Base-by-base conservation (phyloP, 1,284 basidiomycete species). In the Heterobasidion parviporum region DNA sequence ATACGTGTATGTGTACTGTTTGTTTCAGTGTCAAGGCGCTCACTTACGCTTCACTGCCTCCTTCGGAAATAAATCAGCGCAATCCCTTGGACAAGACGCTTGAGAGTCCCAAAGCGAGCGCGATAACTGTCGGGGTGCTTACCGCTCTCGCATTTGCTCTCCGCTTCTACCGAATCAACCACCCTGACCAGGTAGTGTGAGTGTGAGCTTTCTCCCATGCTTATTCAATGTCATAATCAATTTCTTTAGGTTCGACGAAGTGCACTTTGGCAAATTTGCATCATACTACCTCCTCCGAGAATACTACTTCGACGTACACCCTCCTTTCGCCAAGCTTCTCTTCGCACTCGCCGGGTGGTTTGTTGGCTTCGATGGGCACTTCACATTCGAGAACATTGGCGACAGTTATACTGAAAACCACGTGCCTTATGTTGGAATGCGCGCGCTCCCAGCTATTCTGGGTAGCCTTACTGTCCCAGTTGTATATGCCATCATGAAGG, bases 221-320 rank as follows among this genome's bases (percentile, higher is more conserved):
- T n/a, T 16, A 20, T 48, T 20, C 6, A 10, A 10, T 47, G 26
- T 32, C 36, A 18, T 48, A 55, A 43, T 59, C 55, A 50, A 57
- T 44, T 49, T 34, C 54, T 7, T 8, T 56, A 95, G 93, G 44
- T 98, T 98, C 70, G 94, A 98, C 69, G 94, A 98, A 74, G 94
- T 98, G 12, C 94, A 98, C 68, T 98, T 97, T 67, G 94, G 94
- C 60, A 93, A 92, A 73, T 95, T 98, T 70, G 94, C 94, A 16
- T 83, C 89, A 6, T 91, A 93, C 70, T 98, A 98, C 72, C 85
- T 98, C 64, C 77, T 77, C 54, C 80, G 94, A 60, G 83, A 97
- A 72, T 99, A 97, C 75, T 98, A 98, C 74, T 99, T 99, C 76
- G 97, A 99, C 70, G 97, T 99, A 4, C 97, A 99, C 67, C 96